These are phyloP conservation scores for Magnolia officinalis DNA, from an alignment of 164 flowering plant species.

Conservation along the genomic window DNA sequence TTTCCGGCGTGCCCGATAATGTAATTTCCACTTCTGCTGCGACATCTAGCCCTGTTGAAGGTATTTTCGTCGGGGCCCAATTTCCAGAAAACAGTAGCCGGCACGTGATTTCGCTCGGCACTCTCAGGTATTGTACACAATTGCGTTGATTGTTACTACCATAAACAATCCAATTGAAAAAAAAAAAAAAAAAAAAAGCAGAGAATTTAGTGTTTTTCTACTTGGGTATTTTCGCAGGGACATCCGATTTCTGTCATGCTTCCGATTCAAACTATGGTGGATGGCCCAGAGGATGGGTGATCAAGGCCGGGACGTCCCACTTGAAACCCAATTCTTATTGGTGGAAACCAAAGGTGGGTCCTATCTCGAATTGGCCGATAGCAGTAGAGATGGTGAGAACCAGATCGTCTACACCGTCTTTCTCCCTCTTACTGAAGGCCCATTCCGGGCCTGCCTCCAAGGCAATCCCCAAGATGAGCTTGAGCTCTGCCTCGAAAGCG, in stretches of 20 bases:
- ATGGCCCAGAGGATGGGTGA: conserved; percentile 94
- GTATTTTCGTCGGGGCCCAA: conserved; percentile 72
- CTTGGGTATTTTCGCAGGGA: conserved; percentile 19
- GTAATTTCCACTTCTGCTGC: conserved; percentile 60
- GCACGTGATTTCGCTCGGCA: conserved; percentile 72
- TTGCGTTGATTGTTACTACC: not conserved
- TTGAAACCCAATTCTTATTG: conserved; percentile 87
- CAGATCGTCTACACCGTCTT: conserved; percentile 62
- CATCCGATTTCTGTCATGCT: conserved; percentile 75
- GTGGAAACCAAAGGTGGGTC: conserved; percentile 60
- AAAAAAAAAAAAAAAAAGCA: not conserved
- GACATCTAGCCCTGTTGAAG: conserved; percentile 58
- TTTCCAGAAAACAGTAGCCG: conserved; percentile 50
- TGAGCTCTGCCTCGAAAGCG: conserved; percentile 84
- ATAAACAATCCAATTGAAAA: not conserved
- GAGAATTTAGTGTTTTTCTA: not conserved
- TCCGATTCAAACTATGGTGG: conserved; percentile 97
- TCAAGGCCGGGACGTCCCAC: conserved; percentile 64
- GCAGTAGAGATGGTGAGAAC: conserved; percentile 19
- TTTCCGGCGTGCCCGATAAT: conserved; percentile 67
- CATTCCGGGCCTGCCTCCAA: conserved; percentile 71
- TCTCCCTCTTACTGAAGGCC: conserved; percentile 81
- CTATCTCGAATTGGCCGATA: conserved; percentile 32
- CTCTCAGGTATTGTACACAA: conserved; percentile 29
- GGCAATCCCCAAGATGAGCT: conserved; percentile 68